Conservation (phyloP, 2,329 filamentous ascomycete species). For the Ceratocystiopsis minuta region DNA sequence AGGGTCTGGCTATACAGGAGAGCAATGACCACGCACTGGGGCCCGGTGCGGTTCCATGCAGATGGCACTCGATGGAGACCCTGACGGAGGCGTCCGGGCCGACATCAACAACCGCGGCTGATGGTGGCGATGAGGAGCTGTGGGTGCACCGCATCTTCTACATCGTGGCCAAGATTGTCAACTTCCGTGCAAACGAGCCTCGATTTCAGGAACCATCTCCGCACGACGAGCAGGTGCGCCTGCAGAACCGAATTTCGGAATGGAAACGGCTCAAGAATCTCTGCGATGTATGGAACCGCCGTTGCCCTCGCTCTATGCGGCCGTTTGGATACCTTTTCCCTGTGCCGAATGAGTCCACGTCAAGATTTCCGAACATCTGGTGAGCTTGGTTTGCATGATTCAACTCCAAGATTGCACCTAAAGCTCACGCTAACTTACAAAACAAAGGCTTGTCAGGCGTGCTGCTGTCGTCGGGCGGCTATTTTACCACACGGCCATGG, state of each 20-base stretch:
- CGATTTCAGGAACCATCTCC: slow-evolving; percentile 39
- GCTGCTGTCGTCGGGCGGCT: slow-evolving; percentile 65
- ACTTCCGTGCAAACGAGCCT: slow-evolving; percentile 58
- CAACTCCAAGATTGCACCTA: too few relatives aligned
- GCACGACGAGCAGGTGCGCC: slow-evolving; percentile 43
- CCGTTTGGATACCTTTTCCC: slow-evolving; percentile 62
- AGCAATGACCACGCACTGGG: too few relatives aligned
- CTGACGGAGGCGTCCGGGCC: slow-evolving; percentile 4
- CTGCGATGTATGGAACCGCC: slow-evolving; percentile 66
- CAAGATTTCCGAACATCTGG: slow-evolving; percentile 76
- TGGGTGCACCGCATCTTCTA: slow-evolving; percentile 86
- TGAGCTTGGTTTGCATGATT: background rate
- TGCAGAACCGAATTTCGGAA: slow-evolving; percentile 49
- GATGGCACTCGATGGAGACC: too few relatives aligned
- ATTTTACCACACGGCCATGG: slow-evolving; percentile 78
- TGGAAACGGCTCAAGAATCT: slow-evolving; percentile 68
- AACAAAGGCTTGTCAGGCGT: slow-evolving; percentile 56
- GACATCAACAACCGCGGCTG: slow-evolving; percentile 8
- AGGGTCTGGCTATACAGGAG: too few relatives aligned
- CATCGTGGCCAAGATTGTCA: slow-evolving; percentile 70
- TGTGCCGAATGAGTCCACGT: slow-evolving; percentile 37
- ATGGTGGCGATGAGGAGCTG: slow-evolving; percentile 48
- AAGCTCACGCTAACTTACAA: too few relatives aligned
- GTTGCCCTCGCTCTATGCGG: slow-evolving; percentile 70
- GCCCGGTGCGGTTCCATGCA: too few relatives aligned